Evolutionary conservation across 1,139 yeast genomes (phyloP).

Genomic region (Geotrichum australiense): DNA sequence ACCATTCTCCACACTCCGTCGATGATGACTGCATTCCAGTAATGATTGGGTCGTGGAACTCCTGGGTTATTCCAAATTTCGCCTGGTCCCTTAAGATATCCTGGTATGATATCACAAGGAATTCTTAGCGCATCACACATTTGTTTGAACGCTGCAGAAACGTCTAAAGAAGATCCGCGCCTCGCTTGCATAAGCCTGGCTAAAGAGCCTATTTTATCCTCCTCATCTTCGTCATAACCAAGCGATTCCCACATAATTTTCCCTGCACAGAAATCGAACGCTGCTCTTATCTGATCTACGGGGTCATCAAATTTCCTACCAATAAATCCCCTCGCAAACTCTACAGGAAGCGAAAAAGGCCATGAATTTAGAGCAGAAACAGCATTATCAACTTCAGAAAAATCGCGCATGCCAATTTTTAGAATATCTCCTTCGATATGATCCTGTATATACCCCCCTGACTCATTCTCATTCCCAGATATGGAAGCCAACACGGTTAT

Average conservation of each 20-base stretch:
- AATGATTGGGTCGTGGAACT: slow-evolving; percentile 61
- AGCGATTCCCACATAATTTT: slow-evolving; percentile 37
- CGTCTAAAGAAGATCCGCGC: slow-evolving; percentile 59
- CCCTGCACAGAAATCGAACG: slow-evolving; percentile 51
- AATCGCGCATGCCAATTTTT: slow-evolving; percentile 24
- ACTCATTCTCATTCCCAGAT: slow-evolving; percentile 27
- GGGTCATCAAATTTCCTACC: slow-evolving; percentile 25
- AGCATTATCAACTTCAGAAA: slow-evolving; percentile 28
- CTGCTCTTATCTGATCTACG: slow-evolving; percentile 52
- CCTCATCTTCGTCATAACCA: slow-evolving; percentile 23
- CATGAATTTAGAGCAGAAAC: slow-evolving; percentile 28
- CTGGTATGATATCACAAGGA: slow-evolving; percentile 68
- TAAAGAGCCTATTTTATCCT: slow-evolving; percentile 19
- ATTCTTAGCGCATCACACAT: slow-evolving; percentile 66
- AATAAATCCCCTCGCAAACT: slow-evolving; percentile 10
- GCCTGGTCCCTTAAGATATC: slow-evolving; percentile 76
- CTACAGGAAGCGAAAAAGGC: slow-evolving; percentile 33
- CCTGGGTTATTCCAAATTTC: slow-evolving; percentile 39
- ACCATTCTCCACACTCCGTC: slow-evolving; percentile 73
- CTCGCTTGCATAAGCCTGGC: slow-evolving; percentile 35
- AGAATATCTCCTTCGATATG: slow-evolving; percentile 21
- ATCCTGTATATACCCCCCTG: slow-evolving; percentile 19
- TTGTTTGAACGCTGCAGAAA: slow-evolving; percentile 68
- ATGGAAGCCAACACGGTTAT: slow-evolving; percentile 29
- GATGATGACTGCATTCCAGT: slow-evolving; percentile 76